Percentiles rank a stretch among this genome's conserved stretches.
These are phyloP conservation scores for Apiotrichum brassicae DNA, from an alignment of 1,284 basidiomycete genomes.

Conservation along the genomic window DNA sequence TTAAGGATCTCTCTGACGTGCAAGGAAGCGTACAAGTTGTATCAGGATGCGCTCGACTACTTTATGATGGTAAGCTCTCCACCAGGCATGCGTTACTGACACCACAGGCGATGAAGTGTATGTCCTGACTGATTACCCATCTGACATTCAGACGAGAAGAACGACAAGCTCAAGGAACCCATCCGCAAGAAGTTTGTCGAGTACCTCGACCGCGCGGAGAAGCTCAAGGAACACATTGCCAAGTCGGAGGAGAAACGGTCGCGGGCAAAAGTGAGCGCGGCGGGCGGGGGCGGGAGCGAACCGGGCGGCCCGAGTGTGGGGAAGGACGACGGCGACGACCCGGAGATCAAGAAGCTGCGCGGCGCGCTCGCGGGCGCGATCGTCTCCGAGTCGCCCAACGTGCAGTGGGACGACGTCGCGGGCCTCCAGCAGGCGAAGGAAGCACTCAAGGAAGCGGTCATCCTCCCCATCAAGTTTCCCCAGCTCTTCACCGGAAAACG, in stretches of 20 bases:
- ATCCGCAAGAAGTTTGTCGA: conserved; percentile 87
- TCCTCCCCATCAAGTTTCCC: conserved; percentile 97
- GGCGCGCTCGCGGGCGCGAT: conserved; percentile 83
- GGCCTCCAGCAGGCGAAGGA: conserved; percentile 93
- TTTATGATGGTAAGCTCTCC: conserved; percentile 73
- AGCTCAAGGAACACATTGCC: conserved; percentile 75
- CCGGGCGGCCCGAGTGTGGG: conserved; percentile 61
- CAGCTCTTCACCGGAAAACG: conserved; percentile 97
- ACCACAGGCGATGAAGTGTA: conserved; percentile 56
- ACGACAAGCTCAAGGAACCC: conserved; percentile 81
- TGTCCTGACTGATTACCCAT: conserved; percentile 23
- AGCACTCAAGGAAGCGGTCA: conserved; percentile 94
- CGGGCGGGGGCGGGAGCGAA: conserved; percentile 58
- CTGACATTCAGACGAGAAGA: conserved; percentile 74
- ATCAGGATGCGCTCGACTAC: conserved; percentile 93
- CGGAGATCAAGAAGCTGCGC: conserved; percentile 91
- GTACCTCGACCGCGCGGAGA: conserved; percentile 88
- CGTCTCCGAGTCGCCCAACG: conserved; percentile 87
- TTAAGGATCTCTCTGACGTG: conserved; percentile 12
- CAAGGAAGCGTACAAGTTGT: conserved; percentile 86
- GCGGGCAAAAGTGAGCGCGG: conserved; percentile 70
- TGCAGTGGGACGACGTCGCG: conserved; percentile 97
- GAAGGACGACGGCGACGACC: conserved; percentile 67
- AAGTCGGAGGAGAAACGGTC: conserved; percentile 62
- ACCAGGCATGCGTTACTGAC: conserved; percentile 8